Evolutionary conservation across 2,329 filamentous ascomycete genomes (phyloP), one percentile per base, ranked within the genome.

Genomic region (Lasiodiplodia theobromae): DNA sequence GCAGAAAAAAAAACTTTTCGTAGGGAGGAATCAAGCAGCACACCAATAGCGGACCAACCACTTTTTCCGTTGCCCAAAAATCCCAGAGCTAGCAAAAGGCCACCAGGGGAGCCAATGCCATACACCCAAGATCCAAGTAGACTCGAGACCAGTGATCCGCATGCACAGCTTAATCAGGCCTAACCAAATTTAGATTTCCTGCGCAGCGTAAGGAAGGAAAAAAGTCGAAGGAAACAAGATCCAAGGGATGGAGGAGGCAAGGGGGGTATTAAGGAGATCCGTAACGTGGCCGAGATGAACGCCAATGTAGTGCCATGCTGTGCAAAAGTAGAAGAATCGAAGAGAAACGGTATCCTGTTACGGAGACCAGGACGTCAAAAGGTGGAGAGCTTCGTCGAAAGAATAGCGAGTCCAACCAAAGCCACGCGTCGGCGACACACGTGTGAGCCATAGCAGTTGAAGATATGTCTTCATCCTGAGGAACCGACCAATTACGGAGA

Each of bases 231-330:
- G 25, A 25, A 16, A 66, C 14, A 40, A 5, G 21, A 60, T 14
- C 37, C 23, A 66, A 66, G 37, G 51, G 51, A 49, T 44, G 34
- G 53, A 66, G 51, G n/a, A 66, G 23, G 63, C 49, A 66, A 66
- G 63, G 53, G 51, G 53, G 38, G 63, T 31, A 66, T 54, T 54
- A 56, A 66, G 63, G 37, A 52, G 31, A 56, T 44, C 54, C 38
- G 38, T 54, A 23, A 38, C n/a, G 49, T 23, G 56, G n/a, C 40
- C 12, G 21, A 52, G 60, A 64, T 23, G 14, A 64, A 64, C 47
- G 28, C 60, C 44, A 64, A 38, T n/a, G 28, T n/a, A 52, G 60
- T 51, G 28, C 53, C 31, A 10, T 56, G 31, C 60, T 10, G 18
- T 52, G 47, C 28, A 64, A 64, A 37, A 52, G 47, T 14, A 51